Evolutionary conservation across 2,329 filamentous ascomycete genomes (phyloP).

Genomic region (Lithohypha guttulata): DNA sequence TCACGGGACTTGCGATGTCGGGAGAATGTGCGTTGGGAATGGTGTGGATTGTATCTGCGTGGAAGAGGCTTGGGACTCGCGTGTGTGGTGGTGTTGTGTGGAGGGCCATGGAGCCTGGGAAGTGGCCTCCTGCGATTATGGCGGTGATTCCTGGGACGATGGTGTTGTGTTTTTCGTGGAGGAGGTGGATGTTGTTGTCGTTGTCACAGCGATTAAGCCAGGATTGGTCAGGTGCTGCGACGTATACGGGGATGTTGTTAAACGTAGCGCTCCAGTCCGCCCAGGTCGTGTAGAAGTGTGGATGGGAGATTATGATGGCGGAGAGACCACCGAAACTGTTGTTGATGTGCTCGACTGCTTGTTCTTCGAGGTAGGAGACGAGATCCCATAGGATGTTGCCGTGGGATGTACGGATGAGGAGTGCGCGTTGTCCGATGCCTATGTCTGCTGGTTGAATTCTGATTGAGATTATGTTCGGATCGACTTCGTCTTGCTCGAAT

Average conservation of each 20-base stretch:
- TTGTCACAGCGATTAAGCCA: constrained; percentile 49
- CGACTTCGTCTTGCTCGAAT: constrained; percentile 10
- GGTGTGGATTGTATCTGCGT: constrained; percentile 59
- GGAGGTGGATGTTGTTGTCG: constrained; percentile 24
- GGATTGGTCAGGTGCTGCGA: constrained; percentile 51
- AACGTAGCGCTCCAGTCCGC: constrained; percentile 62
- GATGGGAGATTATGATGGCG: constrained; percentile 67
- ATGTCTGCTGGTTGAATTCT: constrained; percentile 34
- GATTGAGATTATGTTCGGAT: constrained; percentile 16
- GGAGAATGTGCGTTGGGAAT: neutral
- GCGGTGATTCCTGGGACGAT: constrained; percentile 43
- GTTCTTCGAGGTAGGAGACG: constrained; percentile 56
- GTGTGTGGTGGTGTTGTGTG: constrained; percentile 28
- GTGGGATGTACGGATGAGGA: constrained; percentile 52
- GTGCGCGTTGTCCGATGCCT: constrained; percentile 64
- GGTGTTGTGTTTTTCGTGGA: constrained; percentile 12
- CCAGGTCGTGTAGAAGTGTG: constrained; percentile 73
- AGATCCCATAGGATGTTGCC: constrained; percentile 77
- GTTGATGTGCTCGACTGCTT: constrained; percentile 49
- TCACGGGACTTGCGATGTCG: neutral
- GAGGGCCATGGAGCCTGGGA: constrained; percentile 61
- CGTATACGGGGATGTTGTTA: constrained; percentile 54
- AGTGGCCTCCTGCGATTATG: constrained; percentile 68
- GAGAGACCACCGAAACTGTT: constrained; percentile 52
- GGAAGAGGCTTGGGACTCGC: constrained; percentile 50